Evolutionary conservation across 768 basidiomycete species (phyloP).

Genomic region (Mycena metata): DNA sequence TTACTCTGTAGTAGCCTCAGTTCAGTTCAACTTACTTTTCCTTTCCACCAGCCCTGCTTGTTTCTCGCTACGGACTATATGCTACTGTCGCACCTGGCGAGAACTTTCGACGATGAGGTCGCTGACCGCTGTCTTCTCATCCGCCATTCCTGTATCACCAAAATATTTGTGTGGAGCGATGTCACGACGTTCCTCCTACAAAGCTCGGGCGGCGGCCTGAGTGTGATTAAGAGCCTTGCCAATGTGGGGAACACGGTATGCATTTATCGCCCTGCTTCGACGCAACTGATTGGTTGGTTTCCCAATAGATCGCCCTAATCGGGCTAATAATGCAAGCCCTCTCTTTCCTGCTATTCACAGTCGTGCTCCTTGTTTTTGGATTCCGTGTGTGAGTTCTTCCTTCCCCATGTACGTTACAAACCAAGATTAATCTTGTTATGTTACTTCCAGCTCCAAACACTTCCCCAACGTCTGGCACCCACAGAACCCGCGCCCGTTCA

Average conservation of each 20-base stretch:
- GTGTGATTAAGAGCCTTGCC: constrained; percentile 37
- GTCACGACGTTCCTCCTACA: constrained; percentile 67
- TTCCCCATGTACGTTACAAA: background rate
- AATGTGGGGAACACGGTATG: constrained; percentile 44
- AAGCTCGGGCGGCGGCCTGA: constrained; percentile 53
- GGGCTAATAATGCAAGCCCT: constrained; percentile 58
- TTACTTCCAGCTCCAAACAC: background rate
- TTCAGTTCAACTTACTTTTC: background rate
- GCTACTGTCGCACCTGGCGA: constrained; percentile 62
- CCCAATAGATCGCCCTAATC: constrained; percentile 52
- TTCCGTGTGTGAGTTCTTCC: constrained; percentile 19
- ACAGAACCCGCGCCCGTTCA: background rate
- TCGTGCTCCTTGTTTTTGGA: constrained; percentile 51
- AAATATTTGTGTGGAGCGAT: constrained; percentile 63
- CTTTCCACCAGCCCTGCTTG: constrained; percentile 64
- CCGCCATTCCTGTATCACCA: constrained; percentile 53
- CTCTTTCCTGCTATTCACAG: constrained; percentile 57
- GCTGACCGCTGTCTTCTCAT: constrained; percentile 56
- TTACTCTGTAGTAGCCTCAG: background rate
- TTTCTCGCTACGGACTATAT: constrained; percentile 69
- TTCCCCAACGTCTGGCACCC: constrained; percentile 18
- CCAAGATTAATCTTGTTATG: background rate
- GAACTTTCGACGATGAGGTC: constrained; percentile 46
- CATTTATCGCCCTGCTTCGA: background rate
- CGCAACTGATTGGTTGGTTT: background rate